Evolutionary conservation across 1,139 yeast genomes (phyloP), one percentile per base, ranked within the genome.

Genomic region (Geotrichum restrictum): DNA sequence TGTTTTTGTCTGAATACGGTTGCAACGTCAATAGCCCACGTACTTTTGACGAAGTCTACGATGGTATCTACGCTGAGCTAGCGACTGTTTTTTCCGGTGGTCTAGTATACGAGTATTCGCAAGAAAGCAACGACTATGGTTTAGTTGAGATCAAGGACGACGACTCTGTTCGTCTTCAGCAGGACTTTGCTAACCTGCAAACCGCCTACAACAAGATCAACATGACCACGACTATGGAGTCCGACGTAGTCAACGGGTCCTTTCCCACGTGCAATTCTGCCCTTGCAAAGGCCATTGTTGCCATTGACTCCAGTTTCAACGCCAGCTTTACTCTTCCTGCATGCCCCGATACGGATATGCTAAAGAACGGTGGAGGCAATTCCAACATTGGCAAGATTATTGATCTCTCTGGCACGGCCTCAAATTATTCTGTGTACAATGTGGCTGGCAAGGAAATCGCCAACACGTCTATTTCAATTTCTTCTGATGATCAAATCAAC

Each of bases 1-100:
- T 93, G 0, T 84, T 93, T 68, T 80, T 93, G 56, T 88, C 97
- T 2, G 98, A 93, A 74, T 93, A 81, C 68, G 98, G 98, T 3
- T 93, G 98, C 71, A 93, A 93, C 67, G 84, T 81, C 57, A 85
- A 88, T 1, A 65, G 74, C 14, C 98, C 98, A 6, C 79, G 98
- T 61, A 65, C 73, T 18, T 93, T 93, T 69, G 86, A 83, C 43
- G 98, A 93, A 67, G 82, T 91, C 32, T 49, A 51, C 41, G 58
- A 59, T n/a, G 65, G 67, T 24, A 56, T 65, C 39, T 83, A 75
- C 61, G 62, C 68, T 19, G 78, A 79, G 2, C 72, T 83, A 68
- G 64, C 77, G 33, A 63, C 75, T 52, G 91, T 31, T 70, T 93
- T 55, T 85, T 79, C 88, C 56, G 98, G 98, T 7, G 98, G 98